Conservation (phyloP, 768 basidiomycete genomes). For the Fomitopsis pulvina region DNA sequence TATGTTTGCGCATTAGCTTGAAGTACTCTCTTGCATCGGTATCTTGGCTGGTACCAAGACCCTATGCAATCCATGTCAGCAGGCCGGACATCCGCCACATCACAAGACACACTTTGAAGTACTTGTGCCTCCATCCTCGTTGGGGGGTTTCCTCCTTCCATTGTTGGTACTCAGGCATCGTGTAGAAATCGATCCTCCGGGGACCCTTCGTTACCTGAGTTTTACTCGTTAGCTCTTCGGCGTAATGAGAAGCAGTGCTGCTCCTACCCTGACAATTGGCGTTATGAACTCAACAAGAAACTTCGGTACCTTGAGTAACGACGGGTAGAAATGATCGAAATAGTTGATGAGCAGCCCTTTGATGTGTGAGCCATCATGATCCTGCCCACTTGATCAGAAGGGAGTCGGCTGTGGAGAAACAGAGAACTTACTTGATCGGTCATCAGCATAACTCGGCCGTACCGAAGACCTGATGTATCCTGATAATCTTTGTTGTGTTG, state of each 20-base stretch:
- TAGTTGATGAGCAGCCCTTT: constrained; percentile 99
- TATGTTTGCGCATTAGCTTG: constrained; percentile 84
- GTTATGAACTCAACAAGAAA: constrained; percentile 99
- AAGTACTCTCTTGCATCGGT: constrained; percentile 92
- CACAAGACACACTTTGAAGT: constrained; percentile 80
- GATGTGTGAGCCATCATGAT: constrained; percentile 99
- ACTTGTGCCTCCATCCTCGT: constrained; percentile 87
- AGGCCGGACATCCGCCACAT: not conserved
- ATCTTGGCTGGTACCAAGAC: constrained; percentile 91
- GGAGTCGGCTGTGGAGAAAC: not conserved
- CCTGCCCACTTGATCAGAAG: constrained; percentile 38
- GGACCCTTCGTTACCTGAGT: constrained; percentile 71
- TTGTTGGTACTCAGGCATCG: constrained; percentile 92
- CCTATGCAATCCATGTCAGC: constrained; percentile 38
- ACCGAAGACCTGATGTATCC: constrained; percentile 62
- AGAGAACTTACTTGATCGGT: constrained; percentile 83
- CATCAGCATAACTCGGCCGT: constrained; percentile 98
- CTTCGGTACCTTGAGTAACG: constrained; percentile 80
- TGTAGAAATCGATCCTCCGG: constrained; percentile 84
- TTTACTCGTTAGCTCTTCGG: not conserved
- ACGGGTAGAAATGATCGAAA: constrained; percentile 94
- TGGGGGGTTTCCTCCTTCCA: constrained; percentile 79
- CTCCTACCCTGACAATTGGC: constrained; percentile 82
- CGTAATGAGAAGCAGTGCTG: not conserved
- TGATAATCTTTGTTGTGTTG: constrained; percentile 91